These are phyloP conservation scores for Mrakia frigida DNA, from an alignment of 768 basidiomycete species.

Conservation along the genomic window DNA sequence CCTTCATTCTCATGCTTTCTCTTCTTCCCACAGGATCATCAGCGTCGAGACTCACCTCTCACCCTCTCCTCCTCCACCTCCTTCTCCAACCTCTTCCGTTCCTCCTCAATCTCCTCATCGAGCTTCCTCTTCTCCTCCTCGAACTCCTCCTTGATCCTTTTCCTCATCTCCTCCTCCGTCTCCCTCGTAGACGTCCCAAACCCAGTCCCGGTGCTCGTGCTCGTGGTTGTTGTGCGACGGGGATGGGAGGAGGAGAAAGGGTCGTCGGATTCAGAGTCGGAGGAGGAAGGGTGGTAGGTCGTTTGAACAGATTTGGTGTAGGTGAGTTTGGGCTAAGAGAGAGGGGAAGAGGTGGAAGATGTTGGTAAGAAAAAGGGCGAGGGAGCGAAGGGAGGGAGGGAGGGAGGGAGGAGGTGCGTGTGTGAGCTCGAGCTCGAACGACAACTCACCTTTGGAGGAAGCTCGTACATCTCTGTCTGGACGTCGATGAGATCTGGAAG, in stretches of 20 bases:
- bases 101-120: slow-evolving; percentile 74
- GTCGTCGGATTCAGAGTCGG: slow-evolving; percentile 52
- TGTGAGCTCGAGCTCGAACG: too few species aligned
- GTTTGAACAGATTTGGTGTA: slow-evolving; percentile 46
- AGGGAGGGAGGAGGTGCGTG: background rate
- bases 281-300: slow-evolving; percentile 36
- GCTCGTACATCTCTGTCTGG: slow-evolving; percentile 82
- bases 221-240: background rate
- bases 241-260: slow-evolving; percentile 33
- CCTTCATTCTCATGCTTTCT: background rate
- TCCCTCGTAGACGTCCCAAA: slow-evolving; percentile 37
- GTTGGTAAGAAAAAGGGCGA: slow-evolving; percentile 3
- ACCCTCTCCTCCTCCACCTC: slow-evolving; percentile 47
- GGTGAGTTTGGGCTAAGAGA: slow-evolving; percentile 35
- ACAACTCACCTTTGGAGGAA: slow-evolving; percentile 80
- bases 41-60: slow-evolving; percentile 22
- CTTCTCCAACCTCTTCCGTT: slow-evolving; percentile 79
- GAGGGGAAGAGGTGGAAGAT: background rate
- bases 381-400: background rate
- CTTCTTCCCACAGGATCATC: background rate
- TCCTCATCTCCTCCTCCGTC: slow-evolving; percentile 69
- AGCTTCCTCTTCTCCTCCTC: slow-evolving; percentile 58
- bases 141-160: slow-evolving; percentile 62
- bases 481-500: slow-evolving; percentile 79
- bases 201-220: slow-evolving; percentile 42